A percentile compares a stretch with the other conserved stretches of the same genome.
phyloP scores from a whole-genome alignment of 1,284 basidiomycete species.

The Heliocybe sulcata region DNA sequence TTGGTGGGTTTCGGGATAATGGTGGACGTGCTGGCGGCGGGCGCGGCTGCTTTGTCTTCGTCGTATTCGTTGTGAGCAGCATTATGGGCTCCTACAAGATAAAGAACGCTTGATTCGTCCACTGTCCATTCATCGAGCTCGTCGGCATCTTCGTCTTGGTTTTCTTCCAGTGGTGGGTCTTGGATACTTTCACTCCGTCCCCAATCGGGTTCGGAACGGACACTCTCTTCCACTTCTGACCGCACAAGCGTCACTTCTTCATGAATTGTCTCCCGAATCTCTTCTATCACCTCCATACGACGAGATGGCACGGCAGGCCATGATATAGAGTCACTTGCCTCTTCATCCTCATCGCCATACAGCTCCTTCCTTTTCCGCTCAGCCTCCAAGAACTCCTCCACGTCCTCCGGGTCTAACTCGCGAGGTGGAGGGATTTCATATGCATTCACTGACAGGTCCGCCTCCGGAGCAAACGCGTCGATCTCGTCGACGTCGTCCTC shows the following conservation, averaged over 20 bases:
- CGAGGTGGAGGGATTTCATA: conserved; percentile 33
- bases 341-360: conserved; percentile 34
- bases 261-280: conserved; percentile 3
- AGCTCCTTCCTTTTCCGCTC: conserved; percentile 43
- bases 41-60: too few species aligned
- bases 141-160: conserved; percentile 5
- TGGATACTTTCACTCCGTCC: neutral
- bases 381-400: conserved; percentile 58
- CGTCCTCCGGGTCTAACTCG: conserved; percentile 43
- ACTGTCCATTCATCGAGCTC: neutral
- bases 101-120: conserved; percentile 28
- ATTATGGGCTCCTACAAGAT: conserved; percentile 12
- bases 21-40: too few species aligned
- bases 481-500: conserved; percentile 28
- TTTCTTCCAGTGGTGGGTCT: neutral
- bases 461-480: conserved; percentile 27
- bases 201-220: neutral
- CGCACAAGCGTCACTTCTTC: neutral
- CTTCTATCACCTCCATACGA: conserved; percentile 13
- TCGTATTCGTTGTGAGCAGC: neutral
- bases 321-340: conserved; percentile 15
- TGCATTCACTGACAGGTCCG: conserved; percentile 21
- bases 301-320: conserved; percentile 10
- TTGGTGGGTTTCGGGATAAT: neutral
- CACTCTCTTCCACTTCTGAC: neutral